Percentiles rank a stretch among this genome's conserved stretches.
These are phyloP conservation scores for Tulasnella sp. DNA, from an alignment of 768 basidiomycete species.

Conservation along the genomic window DNA sequence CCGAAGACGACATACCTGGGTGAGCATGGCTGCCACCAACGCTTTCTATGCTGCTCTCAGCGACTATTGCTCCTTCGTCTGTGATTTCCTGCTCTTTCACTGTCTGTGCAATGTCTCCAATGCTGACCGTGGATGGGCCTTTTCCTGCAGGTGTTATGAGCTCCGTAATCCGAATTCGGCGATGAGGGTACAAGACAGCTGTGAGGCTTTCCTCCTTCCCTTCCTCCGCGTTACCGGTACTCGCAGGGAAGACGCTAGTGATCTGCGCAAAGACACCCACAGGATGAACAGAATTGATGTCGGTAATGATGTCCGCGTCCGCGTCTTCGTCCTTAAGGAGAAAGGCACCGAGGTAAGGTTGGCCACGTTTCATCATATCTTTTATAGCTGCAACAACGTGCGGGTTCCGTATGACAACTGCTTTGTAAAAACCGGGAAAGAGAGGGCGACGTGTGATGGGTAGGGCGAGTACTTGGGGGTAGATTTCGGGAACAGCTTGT, in stretches of 20 bases:
- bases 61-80: constrained; percentile 1
- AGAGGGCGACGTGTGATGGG: constrained; percentile 92
- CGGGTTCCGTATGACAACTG: constrained; percentile 86
- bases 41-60: background rate
- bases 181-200: constrained; percentile 87
- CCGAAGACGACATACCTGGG: constrained; percentile 9
- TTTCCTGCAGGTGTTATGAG: constrained; percentile 55
- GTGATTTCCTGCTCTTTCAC: constrained; percentile 28
- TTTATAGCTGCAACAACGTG: constrained; percentile 87
- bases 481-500: constrained; percentile 78
- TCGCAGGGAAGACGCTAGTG: constrained; percentile 76
- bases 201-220: constrained; percentile 85
- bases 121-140: constrained; percentile 28
- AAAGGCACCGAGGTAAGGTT: constrained; percentile 95
- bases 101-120: constrained; percentile 32
- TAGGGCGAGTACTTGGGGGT: constrained; percentile 89
- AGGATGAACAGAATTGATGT: constrained; percentile 74
- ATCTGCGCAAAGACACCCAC: constrained; percentile 98
- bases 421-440: constrained; percentile 97
- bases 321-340: constrained; percentile 87
- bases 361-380: constrained; percentile 93
- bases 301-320: constrained; percentile 88
- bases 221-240: constrained; percentile 37
- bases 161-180: constrained; percentile 80
- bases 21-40: constrained; percentile 4